A percentile compares a stretch with the other conserved stretches of the same genome.
Conservation (phyloP, 352 stramenopile genomes). For the Globisporangium alternatum region DNA sequence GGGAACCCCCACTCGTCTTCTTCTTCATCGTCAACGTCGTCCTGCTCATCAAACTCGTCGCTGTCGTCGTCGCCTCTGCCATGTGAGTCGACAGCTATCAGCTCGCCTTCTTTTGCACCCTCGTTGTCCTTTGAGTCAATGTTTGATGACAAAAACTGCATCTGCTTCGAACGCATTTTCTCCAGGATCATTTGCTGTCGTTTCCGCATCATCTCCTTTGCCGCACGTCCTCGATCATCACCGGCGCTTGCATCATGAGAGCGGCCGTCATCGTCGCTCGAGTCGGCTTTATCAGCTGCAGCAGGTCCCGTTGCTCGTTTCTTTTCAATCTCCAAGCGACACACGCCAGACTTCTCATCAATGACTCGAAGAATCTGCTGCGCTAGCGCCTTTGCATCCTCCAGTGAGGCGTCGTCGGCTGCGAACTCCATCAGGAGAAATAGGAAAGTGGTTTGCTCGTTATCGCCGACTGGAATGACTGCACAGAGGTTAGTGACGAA, state of each 20-base stretch:
- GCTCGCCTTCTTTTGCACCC: slow-evolving; percentile 3
- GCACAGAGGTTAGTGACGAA: slow-evolving; percentile 42
- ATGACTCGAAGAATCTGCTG: slow-evolving; percentile 15
- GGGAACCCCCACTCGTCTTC: slow-evolving; percentile 81
- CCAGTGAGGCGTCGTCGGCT: slow-evolving; percentile 6
- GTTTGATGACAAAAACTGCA: slow-evolving; percentile 65
- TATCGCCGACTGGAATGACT: background rate
- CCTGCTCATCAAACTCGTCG: slow-evolving; percentile 36
- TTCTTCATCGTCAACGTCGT: slow-evolving; percentile 59
- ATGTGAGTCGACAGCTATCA: slow-evolving; percentile 2
- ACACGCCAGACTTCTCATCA: slow-evolving; percentile 12
- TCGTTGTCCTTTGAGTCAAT: slow-evolving; percentile 17
- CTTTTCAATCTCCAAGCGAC: slow-evolving; percentile 4
- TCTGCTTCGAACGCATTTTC: slow-evolving; percentile 70
- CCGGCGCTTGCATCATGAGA: slow-evolving; percentile 7
- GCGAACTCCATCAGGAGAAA: slow-evolving; percentile 11
- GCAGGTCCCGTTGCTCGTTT: background rate
- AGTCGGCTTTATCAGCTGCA: background rate
- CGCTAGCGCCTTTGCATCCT: slow-evolving; percentile 11
- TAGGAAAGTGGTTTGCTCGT: slow-evolving; percentile 18
- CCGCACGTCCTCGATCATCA: slow-evolving; percentile 26
- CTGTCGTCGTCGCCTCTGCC: slow-evolving; percentile 24
- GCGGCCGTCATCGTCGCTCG: background rate
- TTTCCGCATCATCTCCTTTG: slow-evolving; percentile 58
- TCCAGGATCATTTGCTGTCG: slow-evolving; percentile 71